Base-by-base conservation (phyloP, 2,329 filamentous ascomycete species). In the Paraphaeosphaeria minitans region DNA sequence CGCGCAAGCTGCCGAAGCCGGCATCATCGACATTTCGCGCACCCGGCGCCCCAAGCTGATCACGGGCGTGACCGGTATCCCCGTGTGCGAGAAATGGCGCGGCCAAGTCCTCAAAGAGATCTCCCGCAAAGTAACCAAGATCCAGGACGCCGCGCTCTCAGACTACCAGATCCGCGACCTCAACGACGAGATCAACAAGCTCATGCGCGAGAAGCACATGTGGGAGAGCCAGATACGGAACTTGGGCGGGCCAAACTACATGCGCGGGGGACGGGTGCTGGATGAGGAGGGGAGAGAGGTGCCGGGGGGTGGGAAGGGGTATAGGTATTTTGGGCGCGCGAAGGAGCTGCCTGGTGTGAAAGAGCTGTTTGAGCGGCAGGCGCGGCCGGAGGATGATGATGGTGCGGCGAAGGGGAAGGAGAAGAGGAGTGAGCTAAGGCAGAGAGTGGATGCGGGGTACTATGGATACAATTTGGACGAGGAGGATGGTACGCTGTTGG, bases 121-220 rank as follows among this genome's bases (percentile, higher is more conserved):
- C 72, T 94, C 90, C 65, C 93, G 95, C 79, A 99, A 99, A 79
- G 92, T 99, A 58, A 92, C 92, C 64, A 91, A 91, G 74, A 98
- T 99, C 80, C 95, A 99, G 77, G 95, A 99, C 70, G 82, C 87
- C 9, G 88, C 89, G 48, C 84, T 99, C n/a, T 92, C 88, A 79
- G 95, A 99, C 83, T 98, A 91, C 82, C 95, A 98, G 83, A 92
- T 99, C 77, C 89, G 95, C 72, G 95, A 99, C 79, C 83, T 99
- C 75, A 99, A 99, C 81, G 95, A 99, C 78, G 95, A 99, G 80
- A 96, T 99, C 83, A 99, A 99, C 83, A 96, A 97, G 81, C 85
- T 97, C 62, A 97, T 99, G 92, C 89, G 93, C 64, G 95, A 99
- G 82, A 99, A 99, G 80, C 93, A 96, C 84, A 93, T 96, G 85